Evolutionary conservation across 2,329 filamentous ascomycete species (phyloP).

Genomic region (Pseudogymnoascus sp.): DNA sequence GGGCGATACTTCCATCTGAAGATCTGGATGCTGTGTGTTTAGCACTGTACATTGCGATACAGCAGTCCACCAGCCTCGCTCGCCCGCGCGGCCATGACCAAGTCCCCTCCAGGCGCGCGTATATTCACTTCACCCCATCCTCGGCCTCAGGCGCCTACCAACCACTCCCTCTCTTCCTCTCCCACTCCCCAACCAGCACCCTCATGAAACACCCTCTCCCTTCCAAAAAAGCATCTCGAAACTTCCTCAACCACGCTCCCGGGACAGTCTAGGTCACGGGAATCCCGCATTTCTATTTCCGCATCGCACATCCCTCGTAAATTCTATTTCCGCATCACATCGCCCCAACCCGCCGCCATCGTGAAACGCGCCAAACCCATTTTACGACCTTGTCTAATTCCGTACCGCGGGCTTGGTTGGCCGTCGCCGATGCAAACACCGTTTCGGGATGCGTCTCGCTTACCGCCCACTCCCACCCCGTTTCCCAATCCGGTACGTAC

Average conservation of each 20-base stretch:
- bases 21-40: not conserved
- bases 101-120: not conserved
- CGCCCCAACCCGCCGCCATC: no score
- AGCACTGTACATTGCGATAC: not conserved
- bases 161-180: not conserved
- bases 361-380: no score
- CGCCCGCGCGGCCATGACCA: not conserved
- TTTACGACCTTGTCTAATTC: no score
- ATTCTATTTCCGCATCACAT: not conserved
- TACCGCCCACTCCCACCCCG: not conserved
- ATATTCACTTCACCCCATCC: not conserved
- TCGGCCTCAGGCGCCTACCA: not conserved
- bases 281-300: not conserved
- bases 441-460: not conserved
- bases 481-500: not conserved
- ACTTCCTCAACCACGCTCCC: not conserved
- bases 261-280: not conserved
- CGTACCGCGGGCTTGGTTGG: not conserved
- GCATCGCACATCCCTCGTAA: not conserved
- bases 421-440: not conserved
- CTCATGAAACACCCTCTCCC: not conserved
- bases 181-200: not conserved
- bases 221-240: not conserved
- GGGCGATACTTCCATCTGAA: not conserved
- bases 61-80: not conserved